Evolutionary conservation across 257 asterid species (phyloP), one percentile per base, ranked within the genome.

Genomic region (Avicennia marina): DNA sequence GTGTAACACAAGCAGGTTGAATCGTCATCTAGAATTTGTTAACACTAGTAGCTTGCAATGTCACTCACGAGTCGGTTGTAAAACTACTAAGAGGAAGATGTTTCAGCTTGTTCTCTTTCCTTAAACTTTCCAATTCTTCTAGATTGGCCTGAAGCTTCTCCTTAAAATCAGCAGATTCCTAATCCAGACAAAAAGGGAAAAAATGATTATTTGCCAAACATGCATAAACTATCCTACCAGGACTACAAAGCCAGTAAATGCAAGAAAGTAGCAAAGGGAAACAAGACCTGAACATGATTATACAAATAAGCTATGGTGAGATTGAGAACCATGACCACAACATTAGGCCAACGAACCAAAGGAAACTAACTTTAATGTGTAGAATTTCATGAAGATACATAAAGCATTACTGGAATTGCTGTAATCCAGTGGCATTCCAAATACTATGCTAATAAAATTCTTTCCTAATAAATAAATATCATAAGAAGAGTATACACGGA

Each of bases 121-220:
- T 82, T 39, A 69, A 67, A 15, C 55, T 80, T 65, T 81, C 88
- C 72, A 93, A 45, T 64, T 93, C 96, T 1, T 64, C 67, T 58
- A 50, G 75, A 52, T 73, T 58, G 52, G 64, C 58, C 58, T 70
- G 76, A 53, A 86, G 80, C 65, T 80, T 86, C 75, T 75, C 89
- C 66, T 75, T 80, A 69, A 86, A 58, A 53, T 67, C 78, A 63
- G 77, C 66, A 41, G 65, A 75, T 51, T 81, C 94, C 97, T 89
- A 75, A 22, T 22, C 71, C 61, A 55, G 58, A 39, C 29, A 71
- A 60, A 45, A 57, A 60, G 54, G 13, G 41, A 56, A 17, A 46
- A 5, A 40, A 46, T 42, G 24, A 38, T 11, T 34, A 53, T 9
- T 40, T 40, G 27, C 11, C 31, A 69, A 58, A 39, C 55, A 38